Conservation (phyloP, 352 stramenopile genomes). For the Phytophthora lateralis region DNA sequence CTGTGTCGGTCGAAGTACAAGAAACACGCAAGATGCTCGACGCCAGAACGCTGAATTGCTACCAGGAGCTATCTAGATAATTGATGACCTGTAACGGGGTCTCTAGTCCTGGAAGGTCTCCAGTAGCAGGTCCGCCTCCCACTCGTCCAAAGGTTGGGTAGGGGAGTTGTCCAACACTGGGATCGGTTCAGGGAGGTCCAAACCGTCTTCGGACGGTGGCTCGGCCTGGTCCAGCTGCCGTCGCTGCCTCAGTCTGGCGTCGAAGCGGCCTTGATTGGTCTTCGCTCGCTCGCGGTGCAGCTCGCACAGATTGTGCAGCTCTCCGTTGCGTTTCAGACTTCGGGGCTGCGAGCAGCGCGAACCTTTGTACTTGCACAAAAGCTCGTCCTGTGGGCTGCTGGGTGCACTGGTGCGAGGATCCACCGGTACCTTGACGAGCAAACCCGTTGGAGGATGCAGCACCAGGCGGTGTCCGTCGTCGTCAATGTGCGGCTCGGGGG, state of each 20-base stretch:
- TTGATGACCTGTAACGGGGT: too few relatives aligned
- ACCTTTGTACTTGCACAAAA: conserved; percentile 31
- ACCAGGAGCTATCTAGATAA: not conserved
- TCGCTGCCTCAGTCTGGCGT: conserved; percentile 30
- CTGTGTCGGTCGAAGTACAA: not conserved
- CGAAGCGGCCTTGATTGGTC: conserved; percentile 57
- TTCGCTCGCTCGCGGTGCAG: conserved; percentile 59
- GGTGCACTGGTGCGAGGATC: conserved; percentile 9
- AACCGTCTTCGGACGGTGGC: conserved; percentile 1
- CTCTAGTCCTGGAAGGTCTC: conserved; percentile 28
- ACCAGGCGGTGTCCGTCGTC: conserved; percentile 19
- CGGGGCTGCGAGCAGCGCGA: conserved; percentile 10
- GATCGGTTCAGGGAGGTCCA: conserved; percentile 26
- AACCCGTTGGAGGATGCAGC: conserved; percentile 23
- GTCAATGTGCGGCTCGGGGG: conserved; percentile 11
- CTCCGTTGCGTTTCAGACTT: conserved; percentile 23
- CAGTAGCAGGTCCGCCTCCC: conserved; percentile 29
- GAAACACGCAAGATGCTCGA: not conserved
- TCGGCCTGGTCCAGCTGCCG: conserved; percentile 14
- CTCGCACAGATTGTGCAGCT: conserved; percentile 59
- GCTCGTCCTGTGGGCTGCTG: conserved; percentile 13
- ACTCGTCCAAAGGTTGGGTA: conserved; percentile 20
- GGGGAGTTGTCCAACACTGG: conserved; percentile 10
- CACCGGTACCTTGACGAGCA: conserved; percentile 22
- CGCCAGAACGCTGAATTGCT: not conserved